Base-by-base conservation (phyloP, 371 early-diverging fungal species). In the Actinomortierella wolfii region DNA sequence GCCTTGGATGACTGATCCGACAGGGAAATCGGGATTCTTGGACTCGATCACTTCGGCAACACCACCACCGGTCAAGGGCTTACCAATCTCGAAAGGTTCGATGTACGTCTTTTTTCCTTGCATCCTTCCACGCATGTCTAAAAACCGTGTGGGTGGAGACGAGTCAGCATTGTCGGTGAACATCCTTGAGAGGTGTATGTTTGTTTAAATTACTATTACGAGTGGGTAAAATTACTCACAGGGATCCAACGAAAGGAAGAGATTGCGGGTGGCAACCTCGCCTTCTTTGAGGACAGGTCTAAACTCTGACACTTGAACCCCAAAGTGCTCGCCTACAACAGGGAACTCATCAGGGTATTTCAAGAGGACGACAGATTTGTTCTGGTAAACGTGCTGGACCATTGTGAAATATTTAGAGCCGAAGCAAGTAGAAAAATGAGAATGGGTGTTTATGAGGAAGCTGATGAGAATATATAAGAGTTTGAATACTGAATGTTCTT, bases 101-200 rank as follows among this genome's bases (percentile, higher is more conserved):
- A 75, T 59, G 51, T 83, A 82, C 23, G 89, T 86, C 42, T 82
- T 62, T 25, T 64, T 65, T 1, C 68, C 52, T 7, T 76, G 8
- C 90, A 92, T 90, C 51, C 85, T 80, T 18, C 86, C 87, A 59
- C 90, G 87, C 80, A 87, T 81, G 48, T 82, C 71, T 71, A 23
- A 23, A 23, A n/a, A 40, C 21, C 18, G 17, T 11, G 34, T 6
- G 34, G 11, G 34, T 34, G 34, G 34, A 34, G 11, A 11, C 34
- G 34, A 6, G 34, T 34, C 7, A 34, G 34, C 34, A 34, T 11
- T 34, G 34, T 11, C 11, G 34, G 34, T 6, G 11, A 34, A n/a
- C n/a, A n/a, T n/a, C n/a, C n/a, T 11, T 4, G 34, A 34, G 34
- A 11, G 7, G 11, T 6, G 34, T 34, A 34, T 34, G 11, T 11